A percentile compares a stretch with the other conserved stretches of the same genome.
Evolutionary conservation across 768 basidiomycete genomes (phyloP).

Genomic region (Rubroboletus satanas): DNA sequence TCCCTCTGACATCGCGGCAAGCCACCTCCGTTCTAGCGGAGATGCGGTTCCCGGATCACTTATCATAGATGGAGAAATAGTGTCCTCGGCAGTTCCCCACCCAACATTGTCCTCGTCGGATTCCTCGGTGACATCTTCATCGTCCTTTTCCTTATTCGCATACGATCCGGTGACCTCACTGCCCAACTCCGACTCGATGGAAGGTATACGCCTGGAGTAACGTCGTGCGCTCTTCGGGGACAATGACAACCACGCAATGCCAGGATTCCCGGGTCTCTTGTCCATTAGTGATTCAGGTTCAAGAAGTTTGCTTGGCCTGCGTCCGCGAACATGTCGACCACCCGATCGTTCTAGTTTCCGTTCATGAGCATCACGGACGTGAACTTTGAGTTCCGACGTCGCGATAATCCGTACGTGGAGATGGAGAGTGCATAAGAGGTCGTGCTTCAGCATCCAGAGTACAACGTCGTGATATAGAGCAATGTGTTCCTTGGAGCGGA

Average conservation of each 20-base stretch:
- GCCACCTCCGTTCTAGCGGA: constrained; percentile 74
- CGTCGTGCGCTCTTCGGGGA: constrained; percentile 53
- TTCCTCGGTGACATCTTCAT: constrained; percentile 35
- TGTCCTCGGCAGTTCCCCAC: constrained; percentile 49
- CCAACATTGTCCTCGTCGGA: constrained; percentile 46
- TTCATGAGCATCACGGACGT: constrained; percentile 50
- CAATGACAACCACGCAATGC: constrained; percentile 47
- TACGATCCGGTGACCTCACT: constrained; percentile 35
- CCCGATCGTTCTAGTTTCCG: constrained; percentile 30
- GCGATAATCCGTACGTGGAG: constrained; percentile 83
- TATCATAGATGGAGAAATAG: constrained; percentile 62
- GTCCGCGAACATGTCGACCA: constrained; percentile 18
- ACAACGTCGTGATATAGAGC: constrained; percentile 77
- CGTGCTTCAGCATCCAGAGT: constrained; percentile 86
- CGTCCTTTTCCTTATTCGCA: constrained; percentile 32
- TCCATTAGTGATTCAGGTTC: constrained; percentile 22
- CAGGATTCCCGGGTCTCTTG: constrained; percentile 13
- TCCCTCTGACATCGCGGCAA: constrained; percentile 85
- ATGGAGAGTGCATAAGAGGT: constrained; percentile 81
- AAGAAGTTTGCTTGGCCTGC: constrained; percentile 13
- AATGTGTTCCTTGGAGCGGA: constrained; percentile 62
- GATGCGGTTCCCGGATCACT: constrained; percentile 80
- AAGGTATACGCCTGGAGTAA: constrained; percentile 43
- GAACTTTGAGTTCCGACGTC: constrained; percentile 66
- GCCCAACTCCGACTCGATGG: constrained; percentile 43